Percentiles rank a stretch among this genome's conserved stretches.
These are phyloP conservation scores for Starmera caribaea DNA, from an alignment of 805 yeast genomes.

Conservation along the genomic window DNA sequence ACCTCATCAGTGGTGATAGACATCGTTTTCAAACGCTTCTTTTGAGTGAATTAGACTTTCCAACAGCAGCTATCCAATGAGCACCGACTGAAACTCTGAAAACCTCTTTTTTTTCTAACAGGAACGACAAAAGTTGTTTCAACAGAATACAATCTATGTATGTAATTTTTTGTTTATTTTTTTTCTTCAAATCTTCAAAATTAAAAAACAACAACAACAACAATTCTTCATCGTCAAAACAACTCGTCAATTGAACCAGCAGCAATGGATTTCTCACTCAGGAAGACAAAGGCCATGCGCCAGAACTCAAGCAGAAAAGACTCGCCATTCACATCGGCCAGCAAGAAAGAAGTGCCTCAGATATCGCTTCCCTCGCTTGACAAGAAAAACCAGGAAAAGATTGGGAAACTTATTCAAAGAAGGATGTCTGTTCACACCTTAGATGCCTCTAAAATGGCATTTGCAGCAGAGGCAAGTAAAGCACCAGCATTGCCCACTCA, in stretches of 20 bases:
- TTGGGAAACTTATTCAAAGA: constrained; percentile 33
- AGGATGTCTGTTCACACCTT: constrained; percentile 31
- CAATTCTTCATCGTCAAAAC: too few species aligned
- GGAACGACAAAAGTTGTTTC: too few species aligned
- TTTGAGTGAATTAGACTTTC: too few species aligned
- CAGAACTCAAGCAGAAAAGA: constrained; percentile 13
- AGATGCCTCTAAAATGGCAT: constrained; percentile 1
- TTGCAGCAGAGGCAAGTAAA: constrained; percentile 1
- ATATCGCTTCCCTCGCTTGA: constrained; percentile 22
- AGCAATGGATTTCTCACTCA: constrained; percentile 23
- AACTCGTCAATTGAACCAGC: background rate
- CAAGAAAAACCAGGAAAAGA: constrained; percentile 25
- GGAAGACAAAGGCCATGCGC: constrained; percentile 20
- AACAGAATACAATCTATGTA: too few species aligned
- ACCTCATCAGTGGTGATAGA: constrained; percentile 75
- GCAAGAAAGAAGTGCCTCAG: constrained; percentile 10
- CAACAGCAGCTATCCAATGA: too few species aligned
- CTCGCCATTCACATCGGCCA: constrained; percentile 15
- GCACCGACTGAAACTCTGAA: too few species aligned
- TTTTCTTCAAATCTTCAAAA: background rate
- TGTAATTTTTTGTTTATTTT: background rate
- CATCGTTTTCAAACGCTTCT: constrained; percentile 32
- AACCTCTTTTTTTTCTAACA: too few species aligned
- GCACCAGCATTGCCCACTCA: constrained; percentile 22
- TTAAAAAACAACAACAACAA: background rate